A percentile compares a stretch with the other conserved stretches of the same genome.
Conservation (phyloP, 495 filamentous ascomycete genomes). For the Trichoderma erinaceum region DNA sequence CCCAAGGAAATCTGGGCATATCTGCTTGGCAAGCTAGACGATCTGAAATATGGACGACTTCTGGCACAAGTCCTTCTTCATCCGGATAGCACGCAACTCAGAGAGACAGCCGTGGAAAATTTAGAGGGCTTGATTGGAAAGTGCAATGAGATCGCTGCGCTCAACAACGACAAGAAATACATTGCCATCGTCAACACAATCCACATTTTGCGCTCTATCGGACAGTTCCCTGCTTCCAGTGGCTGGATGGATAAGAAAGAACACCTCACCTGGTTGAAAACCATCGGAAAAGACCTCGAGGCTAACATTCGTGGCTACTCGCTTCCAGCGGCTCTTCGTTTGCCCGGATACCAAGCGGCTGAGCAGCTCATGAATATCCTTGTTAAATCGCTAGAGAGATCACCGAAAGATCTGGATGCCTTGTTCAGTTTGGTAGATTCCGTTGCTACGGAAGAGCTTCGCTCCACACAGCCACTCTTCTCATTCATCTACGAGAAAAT, state of each 20-base stretch:
- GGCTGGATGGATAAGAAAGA: constrained; percentile 75
- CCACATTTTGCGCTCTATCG: constrained; percentile 72
- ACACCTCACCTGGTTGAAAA: constrained; percentile 58
- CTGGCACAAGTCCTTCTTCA: constrained; percentile 84
- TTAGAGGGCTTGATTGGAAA: constrained; percentile 60
- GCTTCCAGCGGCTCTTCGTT: constrained; percentile 62
- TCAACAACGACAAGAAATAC: constrained; percentile 56
- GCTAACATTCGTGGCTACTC: constrained; percentile 59
- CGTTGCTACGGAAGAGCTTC: constrained; percentile 75
- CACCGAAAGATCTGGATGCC: constrained; percentile 74
- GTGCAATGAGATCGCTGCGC: constrained; percentile 52
- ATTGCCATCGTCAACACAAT: constrained; percentile 81
- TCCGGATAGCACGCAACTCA: constrained; percentile 64
- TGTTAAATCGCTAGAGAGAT: constrained; percentile 66
- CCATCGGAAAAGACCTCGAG: constrained; percentile 75
- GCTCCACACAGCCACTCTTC: constrained; percentile 66
- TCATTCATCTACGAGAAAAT: constrained; percentile 80
- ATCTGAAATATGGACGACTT: constrained; percentile 86
- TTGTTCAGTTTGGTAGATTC: constrained; percentile 82
- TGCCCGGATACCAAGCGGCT: constrained; percentile 82
- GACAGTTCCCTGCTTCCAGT: constrained; percentile 49
- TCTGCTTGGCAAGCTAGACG: constrained; percentile 65
- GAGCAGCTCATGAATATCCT: constrained; percentile 86
- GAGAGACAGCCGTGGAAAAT: constrained; percentile 67
- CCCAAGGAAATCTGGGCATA: constrained; percentile 80